Base-by-base conservation (phyloP, 2,329 filamentous ascomycete genomes). In the Sphaceloma murrayae region DNA sequence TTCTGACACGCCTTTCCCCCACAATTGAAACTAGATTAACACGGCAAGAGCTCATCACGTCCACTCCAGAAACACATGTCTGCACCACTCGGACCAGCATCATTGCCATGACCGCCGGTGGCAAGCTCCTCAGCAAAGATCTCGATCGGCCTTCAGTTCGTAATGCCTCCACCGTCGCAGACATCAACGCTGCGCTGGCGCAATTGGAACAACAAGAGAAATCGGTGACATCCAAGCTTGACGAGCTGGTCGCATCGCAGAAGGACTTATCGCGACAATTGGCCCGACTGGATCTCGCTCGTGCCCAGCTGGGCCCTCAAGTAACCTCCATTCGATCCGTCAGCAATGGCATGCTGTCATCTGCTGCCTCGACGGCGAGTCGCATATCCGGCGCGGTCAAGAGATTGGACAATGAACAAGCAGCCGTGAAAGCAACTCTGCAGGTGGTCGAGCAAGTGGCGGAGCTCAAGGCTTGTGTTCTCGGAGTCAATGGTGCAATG, bases 401-500 rank as follows among this genome's bases (percentile, higher is more conserved):
- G 60, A 74, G 78, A 52, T 75, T 98, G 24, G 91, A 98, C 59
- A 72, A 86, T 46, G 89, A 98, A 65, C 94, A 96, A 69, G 80
- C 80, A 47, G 77, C 87, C 19, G 89, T 98, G 6, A 88, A 91
- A 61, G 81, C 87, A 40, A 96, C 91, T 0, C 68, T 98, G 46
- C 75, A 82, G 6, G 87, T 96, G 2, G 91, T 96, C 8, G 89
- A 96, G 63, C 88, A 95, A 66, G 89, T 98, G 10, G 84, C 85
- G 4, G 91, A 98, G 70, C 80, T 98, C 52, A 96, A 96, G 66
- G 85, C 91, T 6, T 98, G 91, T 60, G 85, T 96, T 26, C 78
- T 95, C 48, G 91, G 91, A 32, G 88, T 96, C 8, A 80, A 89
- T 18, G 91, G 88, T 13, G 93, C 85, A 48, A 98, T 98, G 91